Percentiles rank a stretch among this genome's conserved stretches.
phyloP scores from a whole-genome alignment of 441 rosid species.

The Brassica balearica region DNA sequence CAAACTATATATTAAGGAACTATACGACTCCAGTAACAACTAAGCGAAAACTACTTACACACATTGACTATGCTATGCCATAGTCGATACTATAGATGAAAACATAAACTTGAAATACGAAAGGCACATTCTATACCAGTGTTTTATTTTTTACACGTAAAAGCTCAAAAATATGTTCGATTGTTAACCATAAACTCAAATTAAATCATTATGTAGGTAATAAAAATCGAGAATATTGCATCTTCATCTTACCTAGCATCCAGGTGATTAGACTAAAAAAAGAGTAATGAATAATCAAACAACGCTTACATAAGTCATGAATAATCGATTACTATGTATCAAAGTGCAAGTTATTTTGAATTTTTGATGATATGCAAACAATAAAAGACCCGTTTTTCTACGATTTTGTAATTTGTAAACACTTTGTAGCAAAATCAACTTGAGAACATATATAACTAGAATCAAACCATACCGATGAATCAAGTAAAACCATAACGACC shows the following conservation, averaged over 20 bases:
- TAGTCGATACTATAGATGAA: background rate
- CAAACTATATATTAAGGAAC: background rate
- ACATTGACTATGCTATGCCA: background rate
- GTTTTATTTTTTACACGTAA: background rate
- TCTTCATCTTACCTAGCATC: background rate
- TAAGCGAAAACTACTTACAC: background rate
- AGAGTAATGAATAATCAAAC: background rate
- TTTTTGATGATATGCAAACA: background rate
- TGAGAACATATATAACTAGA: background rate
- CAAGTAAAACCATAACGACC: conserved; percentile 24
- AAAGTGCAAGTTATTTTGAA: background rate
- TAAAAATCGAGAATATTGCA: background rate
- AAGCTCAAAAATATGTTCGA: background rate
- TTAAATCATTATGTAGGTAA: background rate
- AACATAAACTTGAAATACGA: background rate
- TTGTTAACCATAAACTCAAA: background rate
- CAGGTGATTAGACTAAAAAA: background rate
- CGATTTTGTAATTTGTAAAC: background rate
- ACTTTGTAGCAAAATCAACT: background rate
- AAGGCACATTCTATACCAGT: background rate
- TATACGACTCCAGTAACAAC: background rate
- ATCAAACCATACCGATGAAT: conserved; percentile 17
- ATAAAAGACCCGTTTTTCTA: background rate
- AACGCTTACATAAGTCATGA: background rate
- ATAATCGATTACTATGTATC: background rate